Evolutionary conservation across 257 asterid genomes (phyloP).

Genomic region (Nicotiana obtusifolia): DNA sequence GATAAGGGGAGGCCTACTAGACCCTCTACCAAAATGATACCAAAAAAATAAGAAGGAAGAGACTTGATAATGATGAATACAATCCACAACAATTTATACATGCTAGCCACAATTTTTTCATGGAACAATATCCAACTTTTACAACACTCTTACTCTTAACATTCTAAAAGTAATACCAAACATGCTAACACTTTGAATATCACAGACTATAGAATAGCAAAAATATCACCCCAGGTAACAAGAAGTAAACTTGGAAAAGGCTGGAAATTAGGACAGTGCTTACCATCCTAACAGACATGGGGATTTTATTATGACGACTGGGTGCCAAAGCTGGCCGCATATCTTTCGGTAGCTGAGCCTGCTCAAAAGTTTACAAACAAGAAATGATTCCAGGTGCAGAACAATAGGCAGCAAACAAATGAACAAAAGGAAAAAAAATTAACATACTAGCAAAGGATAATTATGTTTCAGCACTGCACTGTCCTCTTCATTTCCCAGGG

Average conservation of each 20-base stretch:
- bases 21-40: neutral
- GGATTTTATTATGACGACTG: conserved; percentile 68
- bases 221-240: neutral
- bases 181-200: neutral
- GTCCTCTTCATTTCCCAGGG: conserved; percentile 56
- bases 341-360: conserved; percentile 95
- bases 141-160: neutral
- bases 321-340: conserved; percentile 87
- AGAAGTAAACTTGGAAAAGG: neutral
- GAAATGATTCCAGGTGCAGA: conserved; percentile 11
- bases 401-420: conserved; percentile 11
- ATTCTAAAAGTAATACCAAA: neutral
- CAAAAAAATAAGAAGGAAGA: neutral
- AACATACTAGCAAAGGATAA: conserved; percentile 60
- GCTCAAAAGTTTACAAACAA: conserved; percentile 26
- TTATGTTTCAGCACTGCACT: conserved; percentile 54
- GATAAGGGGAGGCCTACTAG: neutral
- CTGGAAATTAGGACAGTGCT: conserved; percentile 5
- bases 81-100: neutral
- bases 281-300: conserved; percentile 81
- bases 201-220: neutral
- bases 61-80: neutral
- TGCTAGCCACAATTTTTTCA: neutral
- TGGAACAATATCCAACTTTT: neutral
- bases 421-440: conserved; percentile 14